Conservation (phyloP, 2,329 filamentous ascomycete genomes). For the Capronia epimyces region DNA sequence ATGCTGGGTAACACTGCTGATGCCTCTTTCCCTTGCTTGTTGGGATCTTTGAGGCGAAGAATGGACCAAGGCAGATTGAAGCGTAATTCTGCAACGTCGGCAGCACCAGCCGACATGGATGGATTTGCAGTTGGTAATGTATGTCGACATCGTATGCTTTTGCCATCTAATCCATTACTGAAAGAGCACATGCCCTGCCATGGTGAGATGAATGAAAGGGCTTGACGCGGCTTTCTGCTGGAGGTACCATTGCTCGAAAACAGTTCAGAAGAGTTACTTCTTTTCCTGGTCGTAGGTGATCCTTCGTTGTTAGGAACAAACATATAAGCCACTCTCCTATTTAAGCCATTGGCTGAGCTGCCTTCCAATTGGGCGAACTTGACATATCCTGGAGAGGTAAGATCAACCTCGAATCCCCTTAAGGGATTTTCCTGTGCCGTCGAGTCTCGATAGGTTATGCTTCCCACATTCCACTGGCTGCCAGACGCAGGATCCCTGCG, state of each 20-base stretch:
- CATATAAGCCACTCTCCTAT: conserved; percentile 17
- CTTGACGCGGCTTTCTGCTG: conserved; percentile 16
- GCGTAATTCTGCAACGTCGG: conserved; percentile 70
- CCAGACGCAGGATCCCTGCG: conserved; percentile 66
- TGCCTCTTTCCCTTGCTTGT: conserved; percentile 14
- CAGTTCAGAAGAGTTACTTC: conserved; percentile 18
- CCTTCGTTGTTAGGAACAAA: conserved; percentile 7
- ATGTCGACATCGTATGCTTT: conserved; percentile 69
- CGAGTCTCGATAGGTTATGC: conserved; percentile 44
- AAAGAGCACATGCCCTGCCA: conserved; percentile 90
- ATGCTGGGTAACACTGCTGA: conserved; percentile 3
- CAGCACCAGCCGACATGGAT: conserved; percentile 28
- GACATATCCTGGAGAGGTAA: conserved; percentile 56
- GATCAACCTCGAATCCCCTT: conserved; percentile 46
- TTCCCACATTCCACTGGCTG: conserved; percentile 70
- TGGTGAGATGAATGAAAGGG: conserved; percentile 64
- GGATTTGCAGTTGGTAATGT: conserved; percentile 45
- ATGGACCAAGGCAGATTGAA: conserved; percentile 64
- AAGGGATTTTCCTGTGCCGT: conserved; percentile 12
- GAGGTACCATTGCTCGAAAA: conserved; percentile 1
- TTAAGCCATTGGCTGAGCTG: conserved; percentile 18
- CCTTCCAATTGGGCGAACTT: conserved; percentile 45
- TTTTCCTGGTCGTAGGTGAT: conserved; percentile 1
- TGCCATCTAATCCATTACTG: conserved; percentile 67
- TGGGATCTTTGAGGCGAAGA: conserved; percentile 19